Evolutionary conservation across 1,284 basidiomycete genomes (phyloP), one percentile per base, ranked within the genome.

Genomic region (Cryptococcus sp.): DNA sequence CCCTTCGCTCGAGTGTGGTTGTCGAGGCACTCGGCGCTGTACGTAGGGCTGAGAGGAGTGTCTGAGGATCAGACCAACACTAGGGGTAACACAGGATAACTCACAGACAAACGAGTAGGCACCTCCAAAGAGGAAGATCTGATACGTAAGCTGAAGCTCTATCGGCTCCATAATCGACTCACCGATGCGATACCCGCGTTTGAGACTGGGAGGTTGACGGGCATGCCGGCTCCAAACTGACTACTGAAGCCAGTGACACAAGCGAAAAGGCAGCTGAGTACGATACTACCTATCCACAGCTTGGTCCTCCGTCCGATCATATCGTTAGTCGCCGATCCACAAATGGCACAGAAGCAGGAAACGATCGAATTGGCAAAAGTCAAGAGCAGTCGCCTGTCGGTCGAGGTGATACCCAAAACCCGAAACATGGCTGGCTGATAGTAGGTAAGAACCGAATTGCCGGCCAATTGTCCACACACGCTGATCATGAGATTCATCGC

Each of bases 1-100:
- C 64, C 63, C 40, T 62, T 62, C n/a, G 62, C 61, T 25, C 63
- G 58, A 25, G 56, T 54, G 43, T 60, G 56, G 49, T 55, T 59
- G 14, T 60, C 53, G 28, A 64, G 53, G 18, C 50, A 47, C 46
- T 66, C 64, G 41, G 52, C 55, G 21, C 58, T 60, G 52, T 66
- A 66, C 0, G 61, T 60, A 4, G 64, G 56, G 13, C 59, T 60
- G 25, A 66, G 55, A 7, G 62, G 62, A 11, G 57, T 61, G 53
- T 61, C n/a, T n/a, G n/a, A n/a, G n/a, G n/a, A n/a, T n/a, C n/a
- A n/a, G n/a, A n/a, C n/a, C n/a, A n/a, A n/a, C n/a, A n/a, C n/a
- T n/a, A n/a, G n/a, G n/a, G n/a, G n/a, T n/a, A n/a, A n/a, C n/a
- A n/a, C n/a, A n/a, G n/a, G n/a, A n/a, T n/a, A n/a, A n/a, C n/a